These are phyloP conservation scores for Apodospora peruviana DNA, from an alignment of 495 filamentous ascomycete genomes.

Conservation along the genomic window DNA sequence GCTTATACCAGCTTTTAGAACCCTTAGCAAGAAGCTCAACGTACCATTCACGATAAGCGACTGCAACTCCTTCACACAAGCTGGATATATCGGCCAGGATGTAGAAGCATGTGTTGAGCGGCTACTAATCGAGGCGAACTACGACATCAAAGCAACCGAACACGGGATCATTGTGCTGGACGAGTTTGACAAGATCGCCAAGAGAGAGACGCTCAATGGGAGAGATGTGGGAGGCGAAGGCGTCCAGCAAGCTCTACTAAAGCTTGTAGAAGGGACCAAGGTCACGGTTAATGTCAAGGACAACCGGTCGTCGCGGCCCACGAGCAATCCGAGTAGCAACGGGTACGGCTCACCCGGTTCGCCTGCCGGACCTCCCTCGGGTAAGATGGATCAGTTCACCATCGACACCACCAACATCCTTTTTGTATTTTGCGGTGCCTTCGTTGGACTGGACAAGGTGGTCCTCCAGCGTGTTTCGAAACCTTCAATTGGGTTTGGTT, in stretches of 20 bases:
- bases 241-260: constrained; percentile 91
- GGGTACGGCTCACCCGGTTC: constrained; percentile 31
- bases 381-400: constrained; percentile 81
- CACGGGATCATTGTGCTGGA: constrained; percentile 92
- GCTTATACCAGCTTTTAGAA: constrained; percentile 24
- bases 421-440: constrained; percentile 93
- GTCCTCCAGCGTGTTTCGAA: constrained; percentile 80
- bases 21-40: constrained; percentile 58
- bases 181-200: constrained; percentile 93
- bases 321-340: constrained; percentile 33
- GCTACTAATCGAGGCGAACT: constrained; percentile 82
- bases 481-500: constrained; percentile 88
- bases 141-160: constrained; percentile 80
- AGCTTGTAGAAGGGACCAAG: constrained; percentile 94
- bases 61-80: constrained; percentile 94
- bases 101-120: constrained; percentile 89
- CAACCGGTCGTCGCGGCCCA: constrained; percentile 54
- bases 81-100: constrained; percentile 96
- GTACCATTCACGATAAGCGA: constrained; percentile 97
- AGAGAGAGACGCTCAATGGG: constrained; percentile 46
- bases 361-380: constrained; percentile 32
- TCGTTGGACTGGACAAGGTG: constrained; percentile 86
- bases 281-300: constrained; percentile 83
- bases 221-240: constrained; percentile 88
- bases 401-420: constrained; percentile 93